A percentile compares a stretch with the other conserved stretches of the same genome.
phyloP scores from a whole-genome alignment of 2,329 filamentous ascomycete genomes.

The Teratosphaeria zuluensis region DNA sequence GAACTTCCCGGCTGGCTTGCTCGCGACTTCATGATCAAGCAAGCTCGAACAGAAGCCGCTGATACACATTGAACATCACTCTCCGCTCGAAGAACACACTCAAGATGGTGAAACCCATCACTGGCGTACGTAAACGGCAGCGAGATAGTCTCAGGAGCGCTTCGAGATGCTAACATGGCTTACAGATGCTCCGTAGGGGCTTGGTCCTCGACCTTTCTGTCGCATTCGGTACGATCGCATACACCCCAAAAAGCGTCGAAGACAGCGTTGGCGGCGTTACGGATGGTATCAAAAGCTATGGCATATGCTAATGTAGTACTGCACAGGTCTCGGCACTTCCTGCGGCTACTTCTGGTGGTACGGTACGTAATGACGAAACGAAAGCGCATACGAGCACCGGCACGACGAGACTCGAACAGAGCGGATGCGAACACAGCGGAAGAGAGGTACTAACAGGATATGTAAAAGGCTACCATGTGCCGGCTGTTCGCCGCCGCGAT shows the following conservation, averaged over 20 bases:
- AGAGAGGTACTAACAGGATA: slow-evolving; percentile 5
- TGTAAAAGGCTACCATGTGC: slow-evolving; percentile 51
- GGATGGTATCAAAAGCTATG: background rate
- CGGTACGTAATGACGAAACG: slow-evolving; percentile 35
- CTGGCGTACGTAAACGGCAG: slow-evolving; percentile 33
- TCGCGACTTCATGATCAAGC: background rate
- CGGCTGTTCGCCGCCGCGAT: slow-evolving; percentile 54
- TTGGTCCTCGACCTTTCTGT: slow-evolving; percentile 59
- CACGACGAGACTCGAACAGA: background rate
- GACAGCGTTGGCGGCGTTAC: background rate
- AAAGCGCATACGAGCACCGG: background rate
- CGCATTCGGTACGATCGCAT: slow-evolving; percentile 48
- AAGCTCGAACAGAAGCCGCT: background rate
- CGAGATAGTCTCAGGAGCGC: background rate
- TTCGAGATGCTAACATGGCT: background rate
- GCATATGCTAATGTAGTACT: background rate
- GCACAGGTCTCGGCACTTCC: slow-evolving; percentile 50
- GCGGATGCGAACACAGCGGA: background rate
- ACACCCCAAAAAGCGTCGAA: background rate
- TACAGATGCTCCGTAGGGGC: slow-evolving; percentile 55
- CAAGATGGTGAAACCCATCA: slow-evolving; percentile 39
- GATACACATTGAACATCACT: background rate
- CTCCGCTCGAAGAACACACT: background rate
- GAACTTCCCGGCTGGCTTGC: background rate
- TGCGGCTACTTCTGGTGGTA: slow-evolving; percentile 61